A percentile compares a stretch with the other conserved stretches of the same genome.
phyloP scores from a whole-genome alignment of 2,329 filamentous ascomycete species.

The Ascochyta koolunga region DNA sequence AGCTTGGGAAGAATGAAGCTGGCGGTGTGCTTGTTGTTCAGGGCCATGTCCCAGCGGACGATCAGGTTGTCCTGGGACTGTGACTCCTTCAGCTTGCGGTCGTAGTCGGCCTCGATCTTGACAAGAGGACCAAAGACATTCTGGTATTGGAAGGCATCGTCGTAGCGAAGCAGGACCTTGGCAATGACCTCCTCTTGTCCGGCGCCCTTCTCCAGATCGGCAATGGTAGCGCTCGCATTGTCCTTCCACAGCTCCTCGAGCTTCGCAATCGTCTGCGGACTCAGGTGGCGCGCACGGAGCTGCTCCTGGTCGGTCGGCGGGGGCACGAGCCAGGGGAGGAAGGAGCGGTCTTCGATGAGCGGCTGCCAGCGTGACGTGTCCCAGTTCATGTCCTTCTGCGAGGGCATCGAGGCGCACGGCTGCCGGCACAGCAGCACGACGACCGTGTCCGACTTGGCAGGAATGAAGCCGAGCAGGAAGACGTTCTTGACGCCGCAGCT shows the following conservation, averaged over 20 bases:
- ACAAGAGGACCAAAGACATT: constrained; percentile 98
- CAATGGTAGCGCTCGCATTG: constrained; percentile 83
- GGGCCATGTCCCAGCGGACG: constrained; percentile 90
- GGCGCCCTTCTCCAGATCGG: constrained; percentile 87
- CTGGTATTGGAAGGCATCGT: constrained; percentile 97
- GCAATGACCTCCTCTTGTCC: constrained; percentile 95
- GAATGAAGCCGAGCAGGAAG: constrained; percentile 96
- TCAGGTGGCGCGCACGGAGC: constrained; percentile 89
- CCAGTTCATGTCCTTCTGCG: constrained; percentile 99
- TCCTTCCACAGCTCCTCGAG: constrained; percentile 99
- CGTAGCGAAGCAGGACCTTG: constrained; percentile 89
- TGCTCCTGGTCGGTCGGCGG: constrained; percentile 93
- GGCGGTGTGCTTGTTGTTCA: constrained; percentile 97
- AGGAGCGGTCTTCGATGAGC: constrained; percentile 94
- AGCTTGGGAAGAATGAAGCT: constrained; percentile 97
- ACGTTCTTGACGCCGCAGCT: constrained; percentile 99
- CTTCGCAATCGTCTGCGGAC: constrained; percentile 92
- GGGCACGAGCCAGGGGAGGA: constrained; percentile 90
- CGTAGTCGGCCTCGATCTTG: constrained; percentile 99
- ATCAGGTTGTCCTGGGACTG: constrained; percentile 96
- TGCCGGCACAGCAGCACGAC: constrained; percentile 96
- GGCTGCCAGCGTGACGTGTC: constrained; percentile 98
- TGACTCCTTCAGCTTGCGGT: constrained; percentile 97
- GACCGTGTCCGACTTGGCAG: constrained; percentile 96
- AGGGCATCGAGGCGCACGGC: constrained; percentile 91